phyloP scores from a whole-genome alignment of 2,329 filamentous ascomycete genomes.

The Colletotrichum sp. region DNA sequence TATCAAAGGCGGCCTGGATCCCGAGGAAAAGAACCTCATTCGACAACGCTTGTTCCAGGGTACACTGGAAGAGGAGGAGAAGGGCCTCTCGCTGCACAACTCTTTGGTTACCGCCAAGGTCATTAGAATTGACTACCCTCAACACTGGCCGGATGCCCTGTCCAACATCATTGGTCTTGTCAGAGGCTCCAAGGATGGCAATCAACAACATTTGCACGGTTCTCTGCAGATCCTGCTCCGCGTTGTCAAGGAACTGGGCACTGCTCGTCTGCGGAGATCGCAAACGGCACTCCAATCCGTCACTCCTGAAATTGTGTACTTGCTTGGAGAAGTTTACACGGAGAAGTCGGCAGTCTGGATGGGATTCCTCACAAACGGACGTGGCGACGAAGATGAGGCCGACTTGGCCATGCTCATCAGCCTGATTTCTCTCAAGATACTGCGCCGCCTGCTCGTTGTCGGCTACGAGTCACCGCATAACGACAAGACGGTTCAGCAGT shows the following conservation, averaged over 20 bases:
- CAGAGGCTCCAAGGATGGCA: slow-evolving; percentile 60
- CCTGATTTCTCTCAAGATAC: slow-evolving; percentile 76
- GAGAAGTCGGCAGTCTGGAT: slow-evolving; percentile 75
- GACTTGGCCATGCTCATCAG: slow-evolving; percentile 76
- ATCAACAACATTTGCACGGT: slow-evolving; percentile 72
- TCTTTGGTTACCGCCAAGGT: slow-evolving; percentile 88
- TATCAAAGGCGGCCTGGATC: slow-evolving; percentile 68
- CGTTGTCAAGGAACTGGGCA: slow-evolving; percentile 88
- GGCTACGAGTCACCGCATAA: slow-evolving; percentile 86
- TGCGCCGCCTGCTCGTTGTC: slow-evolving; percentile 78
- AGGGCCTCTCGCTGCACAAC: slow-evolving; percentile 82
- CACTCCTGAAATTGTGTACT: slow-evolving; percentile 82
- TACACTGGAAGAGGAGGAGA: slow-evolving; percentile 77
- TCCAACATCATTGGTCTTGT: slow-evolving; percentile 68
- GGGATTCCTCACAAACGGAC: slow-evolving; percentile 60
- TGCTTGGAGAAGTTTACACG: slow-evolving; percentile 80
- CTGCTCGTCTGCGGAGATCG: slow-evolving; percentile 76
- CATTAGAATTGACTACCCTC: slow-evolving; percentile 85
- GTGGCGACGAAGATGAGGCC: slow-evolving; percentile 62
- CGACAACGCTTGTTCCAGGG: slow-evolving; percentile 77
- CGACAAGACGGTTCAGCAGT: slow-evolving; percentile 75
- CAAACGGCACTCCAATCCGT: slow-evolving; percentile 78
- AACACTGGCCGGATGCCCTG: slow-evolving; percentile 77
- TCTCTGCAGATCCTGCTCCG: slow-evolving; percentile 80
- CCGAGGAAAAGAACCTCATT: slow-evolving; percentile 78